These are phyloP conservation scores for Hypoxylon perforatum DNA, from an alignment of 495 filamentous ascomycete species.

Conservation along the genomic window DNA sequence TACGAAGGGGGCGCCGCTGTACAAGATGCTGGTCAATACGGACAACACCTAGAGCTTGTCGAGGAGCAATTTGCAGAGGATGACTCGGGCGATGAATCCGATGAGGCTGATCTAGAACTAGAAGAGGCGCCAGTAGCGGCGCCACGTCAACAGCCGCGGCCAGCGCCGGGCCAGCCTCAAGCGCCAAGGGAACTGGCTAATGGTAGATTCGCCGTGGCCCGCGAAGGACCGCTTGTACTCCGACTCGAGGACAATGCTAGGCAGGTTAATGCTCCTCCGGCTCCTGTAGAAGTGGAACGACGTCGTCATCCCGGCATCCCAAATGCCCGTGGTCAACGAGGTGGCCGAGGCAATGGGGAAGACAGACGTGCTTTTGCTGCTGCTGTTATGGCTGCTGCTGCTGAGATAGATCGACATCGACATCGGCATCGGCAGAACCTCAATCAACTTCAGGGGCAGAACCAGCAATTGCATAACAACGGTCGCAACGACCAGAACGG, in stretches of 20 bases:
- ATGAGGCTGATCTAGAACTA: slow-evolving; percentile 32
- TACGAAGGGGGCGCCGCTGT: slow-evolving; percentile 57
- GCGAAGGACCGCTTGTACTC: slow-evolving; percentile 66
- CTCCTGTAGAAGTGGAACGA: slow-evolving; percentile 27
- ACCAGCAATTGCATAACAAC: slow-evolving; percentile 32
- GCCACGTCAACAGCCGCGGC: slow-evolving; percentile 32
- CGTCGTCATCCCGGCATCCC: slow-evolving; percentile 43
- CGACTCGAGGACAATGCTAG: slow-evolving; percentile 55
- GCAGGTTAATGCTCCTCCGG: slow-evolving; percentile 23
- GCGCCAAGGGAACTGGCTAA: slow-evolving; percentile 41
- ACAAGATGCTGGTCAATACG: slow-evolving; percentile 28
- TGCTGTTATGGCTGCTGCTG: no score
- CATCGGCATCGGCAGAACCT: no score
- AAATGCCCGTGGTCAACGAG: slow-evolving; percentile 21
- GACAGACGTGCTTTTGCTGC: slow-evolving; percentile 39
- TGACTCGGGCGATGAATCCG: slow-evolving; percentile 30
- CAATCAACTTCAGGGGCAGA: slow-evolving; percentile 41
- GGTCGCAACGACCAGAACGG: slow-evolving; percentile 37
- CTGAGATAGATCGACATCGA: slow-evolving; percentile 35
- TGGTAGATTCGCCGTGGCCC: slow-evolving; percentile 52
- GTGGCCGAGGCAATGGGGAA: slow-evolving; percentile 39
- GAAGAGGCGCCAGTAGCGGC: slow-evolving; percentile 19
- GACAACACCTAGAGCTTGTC: slow-evolving; percentile 33
- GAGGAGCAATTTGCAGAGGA: slow-evolving; percentile 25
- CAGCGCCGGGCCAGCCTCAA: slow-evolving; percentile 29